Evolutionary conservation across 1,139 yeast genomes (phyloP).

Genomic region (Sugiyamaella japonica): DNA sequence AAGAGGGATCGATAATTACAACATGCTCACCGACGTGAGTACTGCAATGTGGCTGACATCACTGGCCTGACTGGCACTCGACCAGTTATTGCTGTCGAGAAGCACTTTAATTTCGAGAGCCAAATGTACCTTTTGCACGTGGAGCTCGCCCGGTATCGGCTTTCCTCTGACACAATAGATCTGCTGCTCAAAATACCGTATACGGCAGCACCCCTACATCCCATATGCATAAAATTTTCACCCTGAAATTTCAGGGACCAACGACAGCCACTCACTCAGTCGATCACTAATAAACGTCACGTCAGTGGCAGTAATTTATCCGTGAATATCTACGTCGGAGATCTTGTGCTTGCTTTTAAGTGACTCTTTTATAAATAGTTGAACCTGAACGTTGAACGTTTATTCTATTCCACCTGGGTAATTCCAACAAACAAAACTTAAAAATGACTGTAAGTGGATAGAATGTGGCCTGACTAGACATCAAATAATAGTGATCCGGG

Average conservation of each 20-base stretch:
- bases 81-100: too few species aligned
- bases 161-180: not conserved
- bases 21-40: too few species aligned
- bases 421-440: not conserved
- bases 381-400: not conserved
- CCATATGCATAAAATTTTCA: not conserved
- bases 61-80: too few species aligned
- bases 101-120: too few species aligned
- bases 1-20: too few species aligned
- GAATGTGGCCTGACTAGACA: not conserved
- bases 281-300: not conserved
- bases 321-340: not conserved
- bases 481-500: too few species aligned
- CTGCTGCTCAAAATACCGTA: not conserved
- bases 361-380: not conserved
- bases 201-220: not conserved
- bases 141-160: too few species aligned
- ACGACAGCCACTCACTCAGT: not conserved
- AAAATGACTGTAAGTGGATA: conserved; percentile 13
- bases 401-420: not conserved
- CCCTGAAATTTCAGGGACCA: not conserved
- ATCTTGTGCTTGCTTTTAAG: not conserved
- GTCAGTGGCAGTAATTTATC: not conserved
- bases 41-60: not conserved
- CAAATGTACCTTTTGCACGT: not conserved